Base-by-base conservation (phyloP, 192 early-diverging fungal genomes). In the Coemansia sp. region DNA sequence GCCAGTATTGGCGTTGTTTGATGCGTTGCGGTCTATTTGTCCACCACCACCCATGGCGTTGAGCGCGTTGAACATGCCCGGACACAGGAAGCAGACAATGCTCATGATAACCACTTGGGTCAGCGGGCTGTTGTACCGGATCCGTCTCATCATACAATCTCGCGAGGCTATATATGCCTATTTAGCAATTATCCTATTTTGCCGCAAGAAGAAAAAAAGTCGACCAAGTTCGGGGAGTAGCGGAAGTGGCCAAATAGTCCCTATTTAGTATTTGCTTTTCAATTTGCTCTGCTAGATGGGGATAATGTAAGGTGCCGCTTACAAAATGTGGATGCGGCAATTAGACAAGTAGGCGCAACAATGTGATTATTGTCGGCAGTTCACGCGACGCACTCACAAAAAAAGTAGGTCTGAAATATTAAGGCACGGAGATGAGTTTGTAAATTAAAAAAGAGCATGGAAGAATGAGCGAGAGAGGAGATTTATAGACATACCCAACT, bases 1-100 rank as follows among this genome's bases (percentile, higher is more conserved):
- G n/a, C 87, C 87, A 19, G 87, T 85, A 60, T 86, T 85, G 60
- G 86, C 84, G 34, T 87, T 82, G 65, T 86, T 83, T n/a, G 81
- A 82, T 37, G 82, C 71, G 9, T 65, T 70, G 27, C 73, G 68
- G 64, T 74, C 64, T 8, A 81, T 56, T 44, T 78, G 79, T 26
- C 86, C 85, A 26, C 63, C 85, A 39, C 84, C 87, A 22, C 86
- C 85, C 60, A 86, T 71, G 1, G 63, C 67, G 44, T 72, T 74
- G 38, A 87, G 70, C 22, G 86, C 84, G 53, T 87, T 88, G 53
- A 85, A 90, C 86, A 88, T 87, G 59, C 88, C 88, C 26, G 86
- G 88, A 56, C 88, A 89, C 60, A 83, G 76, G 69, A 87, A 87
- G 70, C 86, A 87, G 34, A 90, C 76, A 58, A 90, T 76, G 60